Evolutionary conservation across 2,329 filamentous ascomycete genomes (phyloP), one percentile per base, ranked within the genome.

Genomic region (Claviceps sp.): DNA sequence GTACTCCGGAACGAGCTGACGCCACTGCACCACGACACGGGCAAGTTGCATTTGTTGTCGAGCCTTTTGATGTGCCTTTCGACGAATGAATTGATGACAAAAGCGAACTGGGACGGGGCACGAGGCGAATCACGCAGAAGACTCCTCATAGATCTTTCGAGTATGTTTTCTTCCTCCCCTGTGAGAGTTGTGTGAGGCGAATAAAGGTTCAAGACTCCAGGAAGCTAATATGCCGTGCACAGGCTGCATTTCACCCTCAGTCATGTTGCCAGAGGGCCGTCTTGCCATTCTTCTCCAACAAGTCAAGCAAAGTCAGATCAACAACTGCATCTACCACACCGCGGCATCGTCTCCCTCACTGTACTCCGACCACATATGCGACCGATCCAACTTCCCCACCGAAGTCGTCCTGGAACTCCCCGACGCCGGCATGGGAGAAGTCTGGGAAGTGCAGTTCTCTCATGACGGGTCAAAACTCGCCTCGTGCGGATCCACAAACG

Each of bases 251-350:
- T 95, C 93, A 1, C 91, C 93, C 0, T 93, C 89, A 4, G 87
- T 95, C 45, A 97, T 98, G 90, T 85, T 98, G 51, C 93, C 93
- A 1, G 88, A 95, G 62, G 87, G 93, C 65, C 84, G 93, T 6
- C 74, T 98, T 45, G 88, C 89, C 1, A 77, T 82, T 37, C 73
- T 98, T 16, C 72, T 98, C 50, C 77, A 90, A 53, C 83, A 94
- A 58, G 82, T 95, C 40, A 95, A 96, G 64, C 77, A 84, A 55
- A 81, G 77, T 56, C 91, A 96, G 69, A 87, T 96, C 54, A 79
- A 83, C 49, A 80, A 79, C 34, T 98, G 93, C 64, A 70, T 90
- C 41, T 97, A 90, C 66, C 93, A 98, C 69, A 96, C 94, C 50
- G 89, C 83, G 3, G 76, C 82, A 2, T 70, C 75, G 3, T 79